Evolutionary conservation across 2,329 filamentous ascomycete genomes (phyloP).

Genomic region (Trichophyton benhamiae): DNA sequence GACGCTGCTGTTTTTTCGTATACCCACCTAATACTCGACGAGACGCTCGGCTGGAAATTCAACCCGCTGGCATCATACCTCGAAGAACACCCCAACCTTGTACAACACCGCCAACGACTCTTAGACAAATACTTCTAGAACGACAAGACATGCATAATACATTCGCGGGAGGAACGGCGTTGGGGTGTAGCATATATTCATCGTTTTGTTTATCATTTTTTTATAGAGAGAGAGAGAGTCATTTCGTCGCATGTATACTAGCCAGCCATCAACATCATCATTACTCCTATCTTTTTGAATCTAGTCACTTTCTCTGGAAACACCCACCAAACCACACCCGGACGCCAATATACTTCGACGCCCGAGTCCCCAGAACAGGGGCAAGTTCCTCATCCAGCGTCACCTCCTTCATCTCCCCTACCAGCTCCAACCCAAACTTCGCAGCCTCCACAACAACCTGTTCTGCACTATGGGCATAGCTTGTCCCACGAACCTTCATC

Average conservation of each 20-base stretch:
- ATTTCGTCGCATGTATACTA: neutral
- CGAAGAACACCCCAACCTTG: conserved; percentile 47
- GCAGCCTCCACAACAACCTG: conserved; percentile 42
- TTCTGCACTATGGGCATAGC: conserved; percentile 43
- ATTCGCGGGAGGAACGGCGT: conserved; percentile 1
- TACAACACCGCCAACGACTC: conserved; percentile 51
- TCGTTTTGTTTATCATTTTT: neutral
- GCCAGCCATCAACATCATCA: neutral
- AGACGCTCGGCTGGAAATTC: conserved; percentile 51
- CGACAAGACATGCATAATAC: neutral
- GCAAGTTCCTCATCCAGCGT: conserved; percentile 43
- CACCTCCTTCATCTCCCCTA: conserved; percentile 33
- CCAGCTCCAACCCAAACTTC: conserved; percentile 34
- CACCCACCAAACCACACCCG: conserved; percentile 43
- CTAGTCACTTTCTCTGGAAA: conserved; percentile 26
- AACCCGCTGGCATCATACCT: conserved; percentile 47
- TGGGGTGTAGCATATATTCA: neutral
- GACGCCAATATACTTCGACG: conserved; percentile 51
- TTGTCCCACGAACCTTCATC: conserved; percentile 47
- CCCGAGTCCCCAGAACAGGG: conserved; percentile 47
- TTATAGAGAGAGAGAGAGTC: neutral
- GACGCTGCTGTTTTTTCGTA: conserved; percentile 88
- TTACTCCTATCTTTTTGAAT: neutral
- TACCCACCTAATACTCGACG: conserved; percentile 64
- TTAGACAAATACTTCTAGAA: conserved; percentile 38